Base-by-base conservation (phyloP, 2,329 filamentous ascomycete genomes). In the Claviceps arundinis region DNA sequence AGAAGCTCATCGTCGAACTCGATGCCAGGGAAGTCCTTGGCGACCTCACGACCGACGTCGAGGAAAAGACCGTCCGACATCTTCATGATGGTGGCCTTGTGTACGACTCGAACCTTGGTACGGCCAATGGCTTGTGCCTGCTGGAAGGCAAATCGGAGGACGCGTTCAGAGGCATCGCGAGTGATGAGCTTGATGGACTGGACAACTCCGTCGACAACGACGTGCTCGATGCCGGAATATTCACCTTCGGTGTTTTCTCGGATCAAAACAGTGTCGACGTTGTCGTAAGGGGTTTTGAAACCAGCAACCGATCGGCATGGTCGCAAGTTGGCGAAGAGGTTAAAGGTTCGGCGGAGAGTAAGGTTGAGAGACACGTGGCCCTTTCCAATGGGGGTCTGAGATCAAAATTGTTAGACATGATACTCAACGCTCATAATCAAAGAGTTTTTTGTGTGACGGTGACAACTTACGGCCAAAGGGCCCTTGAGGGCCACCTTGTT, bases 31-130 rank as follows among this genome's bases (percentile, higher is more conserved):
- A 87, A 98, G 68, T 97, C 90, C 82, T 95, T 95, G 70, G 89
- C 79, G 60, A 98, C 82, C 56, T 93, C 81, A 61, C 83, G 77
- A 62, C 85, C 93, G 57, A 86, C 89, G 71, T 80, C 87, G 62
- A 98, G 81, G 84, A 98, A 98, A 56, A 98, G 87, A 75, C 93
- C 93, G 71, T 98, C 93, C 68, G 86, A 91, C 88, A 96, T 95
- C 84, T 98, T 98, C 93, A 98, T 98, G 77, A 98, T 98, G 68
- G 93, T 97, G 70, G 93, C 93, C 82, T 98, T 98, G 86, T 98
- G 93, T 58, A 97, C 90, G 55, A 89, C 91, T 66, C 90, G 89
- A 65, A 97, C 91, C 86, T 96, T 96, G 69, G 83, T 90, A 78
- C 88, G 87, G 73, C 90, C 89, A 66, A 96, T 86, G 62, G 88